These are phyloP conservation scores for Prunus dulcis DNA, from an alignment of 306 rosid genomes.

Conservation along the genomic window DNA sequence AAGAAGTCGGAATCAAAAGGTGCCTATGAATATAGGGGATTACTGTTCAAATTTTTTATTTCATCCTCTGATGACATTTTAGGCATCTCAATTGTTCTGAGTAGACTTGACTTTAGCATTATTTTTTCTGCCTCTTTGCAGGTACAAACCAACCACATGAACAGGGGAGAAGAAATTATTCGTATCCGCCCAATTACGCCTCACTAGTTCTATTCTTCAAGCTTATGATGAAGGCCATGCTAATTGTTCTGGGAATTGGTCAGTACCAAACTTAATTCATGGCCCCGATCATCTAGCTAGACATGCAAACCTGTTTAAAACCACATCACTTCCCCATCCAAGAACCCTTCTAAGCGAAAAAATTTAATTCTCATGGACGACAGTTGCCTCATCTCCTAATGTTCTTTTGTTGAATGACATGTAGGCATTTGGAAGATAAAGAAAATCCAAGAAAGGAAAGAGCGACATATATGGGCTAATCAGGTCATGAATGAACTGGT, in stretches of 20 bases:
- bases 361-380: too few relatives aligned
- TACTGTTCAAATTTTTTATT: too few relatives aligned
- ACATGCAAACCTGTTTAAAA: too few relatives aligned
- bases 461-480: conserved; percentile 18
- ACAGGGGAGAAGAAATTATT: background rate
- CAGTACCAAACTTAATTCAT: background rate
- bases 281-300: background rate
- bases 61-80: too few relatives aligned
- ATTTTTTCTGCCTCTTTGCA: background rate
- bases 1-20: background rate
- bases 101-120: too few relatives aligned
- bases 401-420: background rate
- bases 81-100: too few relatives aligned
- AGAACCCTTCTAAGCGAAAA: too few relatives aligned
- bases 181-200: conserved; percentile 16
- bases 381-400: background rate
- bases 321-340: too few relatives aligned
- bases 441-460: conserved; percentile 24
- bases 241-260: conserved; percentile 30
- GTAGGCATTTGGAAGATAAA: conserved; percentile 24
- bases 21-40: too few relatives aligned
- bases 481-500: conserved; percentile 23
- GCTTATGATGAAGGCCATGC: conserved; percentile 19
- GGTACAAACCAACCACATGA: background rate
- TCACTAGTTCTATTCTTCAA: conserved; percentile 15